phyloP scores from a whole-genome alignment of 1,284 basidiomycete genomes.

The Pisolithus thermaeus region DNA sequence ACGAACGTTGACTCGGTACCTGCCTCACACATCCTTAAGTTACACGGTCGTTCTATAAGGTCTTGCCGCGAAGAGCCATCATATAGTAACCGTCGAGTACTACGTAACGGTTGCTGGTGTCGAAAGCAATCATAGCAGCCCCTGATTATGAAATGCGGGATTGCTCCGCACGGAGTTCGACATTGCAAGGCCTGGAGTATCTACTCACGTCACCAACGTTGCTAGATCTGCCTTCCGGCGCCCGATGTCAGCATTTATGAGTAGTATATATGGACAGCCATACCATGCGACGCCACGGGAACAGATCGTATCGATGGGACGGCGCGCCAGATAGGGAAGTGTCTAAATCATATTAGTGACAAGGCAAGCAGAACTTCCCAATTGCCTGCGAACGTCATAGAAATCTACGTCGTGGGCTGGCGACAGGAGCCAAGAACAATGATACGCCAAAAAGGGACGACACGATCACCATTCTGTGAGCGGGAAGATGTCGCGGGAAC shows the following conservation, averaged over 20 bases:
- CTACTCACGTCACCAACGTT: conserved; percentile 13
- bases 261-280: conserved; percentile 3
- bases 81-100: neutral
- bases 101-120: neutral
- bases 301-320: conserved; percentile 3
- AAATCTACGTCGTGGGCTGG: conserved; percentile 95
- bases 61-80: neutral
- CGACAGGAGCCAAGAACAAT: conserved; percentile 10
- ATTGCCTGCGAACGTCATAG: conserved; percentile 84
- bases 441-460: conserved; percentile 3
- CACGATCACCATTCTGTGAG: neutral
- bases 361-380: conserved; percentile 73
- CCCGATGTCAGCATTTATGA: conserved; percentile 8
- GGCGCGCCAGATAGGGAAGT: conserved; percentile 4
- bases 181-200: conserved; percentile 6
- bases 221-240: conserved; percentile 8
- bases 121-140: too few species aligned
- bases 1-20: too few species aligned
- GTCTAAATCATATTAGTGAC: conserved; percentile 32
- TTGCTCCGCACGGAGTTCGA: neutral
- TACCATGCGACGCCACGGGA: conserved; percentile 1
- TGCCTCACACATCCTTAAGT: too few species aligned
- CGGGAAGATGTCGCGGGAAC: conserved; percentile 29
- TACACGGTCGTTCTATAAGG: too few species aligned
- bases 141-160: neutral